Evolutionary conservation across 352 stramenopile genomes (phyloP).

Genomic region (Globisporangium paddicum): DNA sequence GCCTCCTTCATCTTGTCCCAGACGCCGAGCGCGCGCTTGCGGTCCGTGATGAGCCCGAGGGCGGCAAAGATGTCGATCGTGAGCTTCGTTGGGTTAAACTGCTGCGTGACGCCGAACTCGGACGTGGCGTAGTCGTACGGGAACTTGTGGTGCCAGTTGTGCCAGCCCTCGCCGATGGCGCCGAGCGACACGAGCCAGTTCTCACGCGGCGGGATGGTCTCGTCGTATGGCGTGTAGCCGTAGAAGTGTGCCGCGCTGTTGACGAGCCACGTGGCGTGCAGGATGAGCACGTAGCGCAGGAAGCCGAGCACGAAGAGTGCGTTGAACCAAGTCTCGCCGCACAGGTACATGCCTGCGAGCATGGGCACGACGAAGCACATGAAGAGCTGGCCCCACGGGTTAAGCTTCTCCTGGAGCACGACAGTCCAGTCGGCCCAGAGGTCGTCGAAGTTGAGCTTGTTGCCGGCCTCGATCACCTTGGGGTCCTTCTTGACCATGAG

Average conservation of each 20-base stretch:
- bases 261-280: conserved; percentile 98
- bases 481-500: conserved; percentile 97
- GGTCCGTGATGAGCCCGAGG: conserved; percentile 91
- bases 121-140: conserved; percentile 98
- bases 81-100: conserved; percentile 99
- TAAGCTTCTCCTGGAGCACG: conserved; percentile 94
- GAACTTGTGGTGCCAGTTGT: conserved; percentile 99
- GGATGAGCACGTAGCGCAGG: conserved; percentile 91
- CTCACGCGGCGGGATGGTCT: conserved; percentile 91
- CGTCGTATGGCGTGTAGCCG: conserved; percentile 96
- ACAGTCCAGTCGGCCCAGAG: conserved; percentile 95
- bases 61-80: conserved; percentile 93
- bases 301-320: conserved; percentile 95
- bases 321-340: conserved; percentile 93
- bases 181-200: conserved; percentile 96
- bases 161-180: conserved; percentile 96
- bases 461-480: conserved; percentile 84
- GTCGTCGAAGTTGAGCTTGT: conserved; percentile 96
- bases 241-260: conserved; percentile 98
- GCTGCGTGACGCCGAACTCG: conserved; percentile 93
- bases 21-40: conserved; percentile 92
- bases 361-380: conserved; percentile 97
- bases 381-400: conserved; percentile 97
- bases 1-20: conserved; percentile 91
- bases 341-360: conserved; percentile 80